These are phyloP conservation scores for Myxozyma melibiosi DNA, from an alignment of 805 yeast genomes.

Conservation along the genomic window DNA sequence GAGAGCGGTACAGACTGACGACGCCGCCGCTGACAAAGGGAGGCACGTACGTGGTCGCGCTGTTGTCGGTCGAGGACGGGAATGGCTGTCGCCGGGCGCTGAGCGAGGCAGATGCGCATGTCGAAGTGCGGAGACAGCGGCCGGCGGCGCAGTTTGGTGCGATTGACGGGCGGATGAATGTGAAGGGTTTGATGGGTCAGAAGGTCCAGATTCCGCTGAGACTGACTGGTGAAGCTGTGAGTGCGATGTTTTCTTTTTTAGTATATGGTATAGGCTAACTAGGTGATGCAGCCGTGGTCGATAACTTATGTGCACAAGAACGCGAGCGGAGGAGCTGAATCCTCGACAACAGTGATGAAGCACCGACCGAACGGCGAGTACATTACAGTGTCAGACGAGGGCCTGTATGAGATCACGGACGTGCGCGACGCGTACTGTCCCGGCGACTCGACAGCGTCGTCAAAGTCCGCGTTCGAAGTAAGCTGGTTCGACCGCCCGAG, in stretches of 20 bases:
- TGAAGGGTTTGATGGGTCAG: slow-evolving; percentile 55
- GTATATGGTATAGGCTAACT: too few relatives aligned
- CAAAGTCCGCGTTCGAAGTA: slow-evolving; percentile 46
- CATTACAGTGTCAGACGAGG: slow-evolving; percentile 49
- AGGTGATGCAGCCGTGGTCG: slow-evolving; percentile 46
- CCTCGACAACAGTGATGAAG: background rate
- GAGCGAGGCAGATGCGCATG: slow-evolving; percentile 60
- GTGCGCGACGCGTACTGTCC: slow-evolving; percentile 56
- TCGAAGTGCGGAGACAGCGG: slow-evolving; percentile 69
- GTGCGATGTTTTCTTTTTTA: background rate
- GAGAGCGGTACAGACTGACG: slow-evolving; percentile 46
- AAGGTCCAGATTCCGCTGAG: slow-evolving; percentile 59
- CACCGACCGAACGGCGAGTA: slow-evolving; percentile 35
- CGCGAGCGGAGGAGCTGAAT: background rate
- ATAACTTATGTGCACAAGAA: slow-evolving; percentile 37
- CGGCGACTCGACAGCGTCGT: slow-evolving; percentile 46
- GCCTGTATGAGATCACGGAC: slow-evolving; percentile 50
- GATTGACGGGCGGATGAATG: slow-evolving; percentile 42
- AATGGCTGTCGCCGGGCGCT: slow-evolving; percentile 76
- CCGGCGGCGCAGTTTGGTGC: slow-evolving; percentile 60
- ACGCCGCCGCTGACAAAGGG: slow-evolving; percentile 64
- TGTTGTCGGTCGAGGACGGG: slow-evolving; percentile 71
- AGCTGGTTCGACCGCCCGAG: slow-evolving; percentile 52
- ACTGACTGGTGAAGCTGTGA: slow-evolving; percentile 54
- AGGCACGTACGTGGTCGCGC: slow-evolving; percentile 67